Percentiles rank a stretch among this genome's conserved stretches.
Evolutionary conservation across 2,329 filamentous ascomycete genomes (phyloP).

Genomic region (Penicillium sp.): DNA sequence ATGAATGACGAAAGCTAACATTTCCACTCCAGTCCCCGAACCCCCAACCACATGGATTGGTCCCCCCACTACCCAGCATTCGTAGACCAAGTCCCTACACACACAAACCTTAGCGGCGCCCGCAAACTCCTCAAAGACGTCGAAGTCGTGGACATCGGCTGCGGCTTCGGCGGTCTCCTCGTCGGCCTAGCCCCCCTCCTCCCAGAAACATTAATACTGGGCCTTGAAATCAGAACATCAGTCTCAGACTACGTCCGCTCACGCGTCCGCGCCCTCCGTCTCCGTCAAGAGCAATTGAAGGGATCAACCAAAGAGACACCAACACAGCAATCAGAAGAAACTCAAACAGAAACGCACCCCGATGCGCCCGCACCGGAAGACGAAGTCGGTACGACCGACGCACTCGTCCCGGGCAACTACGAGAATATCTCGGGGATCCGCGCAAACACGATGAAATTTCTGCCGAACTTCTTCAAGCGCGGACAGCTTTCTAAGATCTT

Average conservation of each 20-base stretch:
- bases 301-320: conserved; percentile 1
- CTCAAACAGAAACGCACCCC: neutral
- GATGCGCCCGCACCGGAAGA: conserved; percentile 9
- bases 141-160: conserved; percentile 94
- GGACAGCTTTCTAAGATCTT: conserved; percentile 86
- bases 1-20: conserved; percentile 1
- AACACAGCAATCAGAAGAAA: conserved; percentile 4
- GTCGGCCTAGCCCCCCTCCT: conserved; percentile 80
- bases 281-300: conserved; percentile 36
- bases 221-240: conserved; percentile 87
- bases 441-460: conserved; percentile 97
- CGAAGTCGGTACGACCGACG: conserved; percentile 21
- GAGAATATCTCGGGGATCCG: conserved; percentile 88
- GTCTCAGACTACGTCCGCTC: conserved; percentile 90
- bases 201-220: conserved; percentile 79
- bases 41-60: conserved; percentile 89
- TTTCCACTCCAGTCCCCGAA: conserved; percentile 62
- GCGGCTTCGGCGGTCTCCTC: conserved; percentile 88
- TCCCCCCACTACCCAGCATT: conserved; percentile 77
- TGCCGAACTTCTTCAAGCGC: conserved; percentile 93
- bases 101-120: conserved; percentile 33
- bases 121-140: conserved; percentile 65
- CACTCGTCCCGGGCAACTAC: conserved; percentile 52
- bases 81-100: conserved; percentile 43
- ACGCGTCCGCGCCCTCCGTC: conserved; percentile 76